Base-by-base conservation (phyloP, 495 filamentous ascomycete genomes). In the Penicillium ucsense region DNA sequence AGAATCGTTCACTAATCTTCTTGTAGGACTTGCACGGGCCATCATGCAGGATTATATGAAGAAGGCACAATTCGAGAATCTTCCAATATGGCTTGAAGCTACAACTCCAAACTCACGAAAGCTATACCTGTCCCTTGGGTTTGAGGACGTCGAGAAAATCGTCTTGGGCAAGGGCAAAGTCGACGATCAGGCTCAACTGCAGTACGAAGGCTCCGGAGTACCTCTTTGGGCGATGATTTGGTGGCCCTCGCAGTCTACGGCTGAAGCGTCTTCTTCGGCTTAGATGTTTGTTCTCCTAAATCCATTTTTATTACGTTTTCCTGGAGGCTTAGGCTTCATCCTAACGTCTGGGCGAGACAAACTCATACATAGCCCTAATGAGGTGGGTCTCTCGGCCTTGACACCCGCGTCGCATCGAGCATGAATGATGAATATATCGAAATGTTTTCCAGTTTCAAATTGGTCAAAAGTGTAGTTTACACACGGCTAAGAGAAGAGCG, bases 151-250 rank as follows among this genome's bases (percentile, higher is more conserved):
- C 4, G 58, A 64, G 7, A 36, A 55, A 33, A 54, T 64, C 31
- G 31, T 49, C 5, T 48, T 64, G 4, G 61, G 61, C 5, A 59
- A 61, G 12, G 51, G 51, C 9, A 61, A 61, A 29, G 61, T 61
- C 29, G 47, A 41, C 45, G 43, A 47, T 4, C 53, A 64, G 45
- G 55, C 55, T n/a, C 51, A 10, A 6, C 9, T 50, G n/a, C 49
- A 64, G 44, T 38, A 43, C 20, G 50, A 48, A 35, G 61, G 61
- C 3, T 41, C 55, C 4, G 58, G 61, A 2, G 35, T 66, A 5
- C 43, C 54, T 0, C 20, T 66, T 3, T 66, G 51, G 49, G 61
- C 59, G 5, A 66, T 66, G 63, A 57, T 66, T 0, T 60, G 61
- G 61, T 61, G 61, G 58, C 61, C 61, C 32, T 41, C 12, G 31